These are phyloP conservation scores for Chalciporus pseudorubinellus DNA, from an alignment of 768 basidiomycete species.

Conservation along the genomic window DNA sequence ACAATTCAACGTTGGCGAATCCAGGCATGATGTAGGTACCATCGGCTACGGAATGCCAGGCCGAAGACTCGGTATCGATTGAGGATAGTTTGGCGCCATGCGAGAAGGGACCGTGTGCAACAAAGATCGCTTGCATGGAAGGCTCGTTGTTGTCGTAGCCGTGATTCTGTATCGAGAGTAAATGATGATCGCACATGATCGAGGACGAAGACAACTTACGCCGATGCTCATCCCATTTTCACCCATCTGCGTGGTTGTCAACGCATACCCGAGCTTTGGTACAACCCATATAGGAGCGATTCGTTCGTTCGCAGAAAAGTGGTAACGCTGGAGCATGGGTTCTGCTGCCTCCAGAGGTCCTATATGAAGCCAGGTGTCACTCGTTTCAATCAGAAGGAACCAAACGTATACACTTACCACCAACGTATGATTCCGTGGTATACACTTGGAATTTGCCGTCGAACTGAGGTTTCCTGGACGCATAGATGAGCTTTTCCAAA, in stretches of 20 bases:
- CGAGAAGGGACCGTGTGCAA: slow-evolving; percentile 89
- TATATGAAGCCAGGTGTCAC: background rate
- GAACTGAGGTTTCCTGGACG: slow-evolving; percentile 42
- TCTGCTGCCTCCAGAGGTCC: slow-evolving; percentile 13
- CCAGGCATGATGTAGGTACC: slow-evolving; percentile 66
- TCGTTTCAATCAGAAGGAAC: background rate
- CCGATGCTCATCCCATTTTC: slow-evolving; percentile 69
- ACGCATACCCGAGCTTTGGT: slow-evolving; percentile 74
- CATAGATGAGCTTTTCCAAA: slow-evolving; percentile 50
- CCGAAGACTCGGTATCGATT: slow-evolving; percentile 8
- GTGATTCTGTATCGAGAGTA: slow-evolving; percentile 58
- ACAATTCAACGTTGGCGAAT: slow-evolving; percentile 86
- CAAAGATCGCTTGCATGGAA: slow-evolving; percentile 87
- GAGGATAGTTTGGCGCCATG: slow-evolving; percentile 56
- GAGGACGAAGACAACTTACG: slow-evolving; percentile 42
- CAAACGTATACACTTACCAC: slow-evolving; percentile 6
- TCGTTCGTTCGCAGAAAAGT: slow-evolving; percentile 69
- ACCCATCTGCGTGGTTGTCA: slow-evolving; percentile 66
- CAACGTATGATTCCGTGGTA: slow-evolving; percentile 22
- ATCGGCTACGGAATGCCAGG: slow-evolving; percentile 65
- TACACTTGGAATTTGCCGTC: slow-evolving; percentile 63
- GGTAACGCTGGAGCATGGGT: slow-evolving; percentile 74
- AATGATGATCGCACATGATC: background rate
- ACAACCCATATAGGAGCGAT: slow-evolving; percentile 88
- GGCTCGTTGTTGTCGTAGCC: slow-evolving; percentile 81